Evolutionary conservation across 441 rosid genomes (phyloP), one percentile per base, ranked within the genome.

Genomic region (Macaranga tanarius): DNA sequence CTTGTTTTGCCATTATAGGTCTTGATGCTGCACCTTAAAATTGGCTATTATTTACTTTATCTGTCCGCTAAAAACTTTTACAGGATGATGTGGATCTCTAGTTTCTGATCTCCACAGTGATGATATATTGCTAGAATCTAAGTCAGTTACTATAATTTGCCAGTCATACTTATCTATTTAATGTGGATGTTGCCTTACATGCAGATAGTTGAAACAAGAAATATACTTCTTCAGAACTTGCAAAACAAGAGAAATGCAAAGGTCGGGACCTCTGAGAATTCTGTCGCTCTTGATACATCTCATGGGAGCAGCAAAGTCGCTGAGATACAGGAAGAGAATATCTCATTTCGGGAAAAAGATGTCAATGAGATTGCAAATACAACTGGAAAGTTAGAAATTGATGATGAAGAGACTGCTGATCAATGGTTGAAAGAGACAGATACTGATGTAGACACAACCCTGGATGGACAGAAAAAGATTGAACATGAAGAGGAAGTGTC

Each of bases 201-300:
- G 74, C 87, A 91, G 96, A 80, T 89, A 47, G 79, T 78, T 68
- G 83, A 81, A 78, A 86, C 84, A 20, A 86, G 93, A 80, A 85
- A 85, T 65, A 51, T 74, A 42, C 86, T 90, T 67, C 67, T 84
- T 76, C 85, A 62, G 79, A 84, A 87, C 79, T 71, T 86, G 61
- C 81, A 78, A 66, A 69, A 77, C 70, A 80, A 73, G 74, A 81
- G 63, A 64, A 79, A 77, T 45, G 65, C 50, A 42, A 78, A 64
- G 31, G 71, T 62, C 31, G 75, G 45, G 47, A 73, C 67, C 47
- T 72, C 81, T 69, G 77, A 34, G 23, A 75, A 70, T 47, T 65
- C 78, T 68, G 70, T n/a, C 68, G 40, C 44, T 62, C 70, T 23
- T 26, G 66, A 60, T 75, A 69, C 79, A 65, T 71, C 60, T 19